These are phyloP conservation scores for Nepenthes mirabilis DNA, from an alignment of 148 eudicot genomes.

Conservation along the genomic window DNA sequence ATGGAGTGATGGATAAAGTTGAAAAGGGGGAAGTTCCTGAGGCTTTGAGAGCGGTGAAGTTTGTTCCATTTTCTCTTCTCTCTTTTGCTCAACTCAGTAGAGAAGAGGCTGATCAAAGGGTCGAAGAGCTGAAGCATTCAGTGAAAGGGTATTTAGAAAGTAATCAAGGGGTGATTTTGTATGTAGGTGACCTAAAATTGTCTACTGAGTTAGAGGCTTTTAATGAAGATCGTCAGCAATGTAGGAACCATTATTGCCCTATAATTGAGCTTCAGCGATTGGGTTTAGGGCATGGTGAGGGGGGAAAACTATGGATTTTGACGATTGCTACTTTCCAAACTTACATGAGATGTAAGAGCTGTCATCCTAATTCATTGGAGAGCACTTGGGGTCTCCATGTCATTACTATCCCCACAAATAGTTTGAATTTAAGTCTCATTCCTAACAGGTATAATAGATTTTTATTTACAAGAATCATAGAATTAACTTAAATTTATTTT, in stretches of 20 bases:
- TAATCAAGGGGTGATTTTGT: slow-evolving; percentile 52
- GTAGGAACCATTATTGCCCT: slow-evolving; percentile 42
- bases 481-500: background rate
- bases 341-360: slow-evolving; percentile 51
- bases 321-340: slow-evolving; percentile 74
- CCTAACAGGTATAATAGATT: slow-evolving; percentile 39
- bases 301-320: slow-evolving; percentile 50
- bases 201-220: slow-evolving; percentile 37
- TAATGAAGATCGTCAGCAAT: slow-evolving; percentile 16
- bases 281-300: slow-evolving; percentile 22
- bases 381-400: slow-evolving; percentile 60
- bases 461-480: background rate
- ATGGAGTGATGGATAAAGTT: slow-evolving; percentile 37
- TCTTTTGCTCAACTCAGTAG: slow-evolving; percentile 29
- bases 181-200: slow-evolving; percentile 81
- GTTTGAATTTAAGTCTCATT: slow-evolving; percentile 49
- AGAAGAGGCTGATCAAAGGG: slow-evolving; percentile 48
- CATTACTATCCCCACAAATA: slow-evolving; percentile 48
- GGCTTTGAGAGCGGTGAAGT: slow-evolving; percentile 36
- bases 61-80: slow-evolving; percentile 36
- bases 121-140: slow-evolving; percentile 33
- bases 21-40: slow-evolving; percentile 54
- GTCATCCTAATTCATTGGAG: slow-evolving; percentile 44
- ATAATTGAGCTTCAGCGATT: slow-evolving; percentile 60
- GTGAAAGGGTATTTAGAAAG: slow-evolving; percentile 32